Evolutionary conservation across 2,329 filamentous ascomycete species (phyloP).

Genomic region (Chaetomiaceae sp.): DNA sequence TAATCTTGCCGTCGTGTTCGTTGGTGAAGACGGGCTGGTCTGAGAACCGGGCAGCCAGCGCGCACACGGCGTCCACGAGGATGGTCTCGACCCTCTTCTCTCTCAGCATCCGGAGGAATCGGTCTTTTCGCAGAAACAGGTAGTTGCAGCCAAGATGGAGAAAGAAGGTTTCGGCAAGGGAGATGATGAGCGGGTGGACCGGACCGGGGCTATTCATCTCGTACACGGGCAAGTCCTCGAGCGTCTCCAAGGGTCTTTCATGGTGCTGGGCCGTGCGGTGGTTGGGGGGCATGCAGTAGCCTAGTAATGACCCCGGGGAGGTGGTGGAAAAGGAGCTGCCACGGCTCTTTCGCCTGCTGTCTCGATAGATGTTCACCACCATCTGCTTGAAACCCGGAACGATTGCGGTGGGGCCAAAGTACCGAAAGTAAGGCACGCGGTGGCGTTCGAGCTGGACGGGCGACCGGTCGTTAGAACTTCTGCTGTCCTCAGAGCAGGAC

Average conservation of each 20-base stretch:
- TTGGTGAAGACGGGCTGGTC: conserved; percentile 49
- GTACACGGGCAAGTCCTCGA: conserved; percentile 64
- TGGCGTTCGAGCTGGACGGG: conserved; percentile 48
- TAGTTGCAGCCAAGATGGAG: conserved; percentile 77
- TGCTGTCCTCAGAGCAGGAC: conserved; percentile 37
- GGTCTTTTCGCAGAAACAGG: conserved; percentile 68
- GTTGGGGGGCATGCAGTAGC: conserved; percentile 13
- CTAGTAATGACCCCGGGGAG: conserved; percentile 39
- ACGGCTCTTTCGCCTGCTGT: conserved; percentile 55
- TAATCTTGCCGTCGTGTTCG: conserved; percentile 42
- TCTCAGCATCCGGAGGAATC: conserved; percentile 67
- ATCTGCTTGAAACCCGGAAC: conserved; percentile 90
- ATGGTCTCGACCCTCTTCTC: conserved; percentile 80
- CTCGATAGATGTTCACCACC: conserved; percentile 59
- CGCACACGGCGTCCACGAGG: conserved; percentile 79
- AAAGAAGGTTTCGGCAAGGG: conserved; percentile 77
- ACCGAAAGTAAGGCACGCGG: conserved; percentile 81
- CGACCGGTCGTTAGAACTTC: conserved; percentile 37
- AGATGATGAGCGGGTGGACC: conserved; percentile 67
- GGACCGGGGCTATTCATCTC: conserved; percentile 64
- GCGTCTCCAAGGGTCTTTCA: conserved; percentile 37
- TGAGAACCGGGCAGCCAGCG: conserved; percentile 75
- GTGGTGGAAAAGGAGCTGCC: conserved; percentile 50
- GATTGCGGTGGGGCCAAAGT: conserved; percentile 86
- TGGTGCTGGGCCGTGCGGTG: conserved; percentile 35